These are phyloP conservation scores for Penicillium malachiteum DNA, from an alignment of 495 filamentous ascomycete species.

Conservation along the genomic window DNA sequence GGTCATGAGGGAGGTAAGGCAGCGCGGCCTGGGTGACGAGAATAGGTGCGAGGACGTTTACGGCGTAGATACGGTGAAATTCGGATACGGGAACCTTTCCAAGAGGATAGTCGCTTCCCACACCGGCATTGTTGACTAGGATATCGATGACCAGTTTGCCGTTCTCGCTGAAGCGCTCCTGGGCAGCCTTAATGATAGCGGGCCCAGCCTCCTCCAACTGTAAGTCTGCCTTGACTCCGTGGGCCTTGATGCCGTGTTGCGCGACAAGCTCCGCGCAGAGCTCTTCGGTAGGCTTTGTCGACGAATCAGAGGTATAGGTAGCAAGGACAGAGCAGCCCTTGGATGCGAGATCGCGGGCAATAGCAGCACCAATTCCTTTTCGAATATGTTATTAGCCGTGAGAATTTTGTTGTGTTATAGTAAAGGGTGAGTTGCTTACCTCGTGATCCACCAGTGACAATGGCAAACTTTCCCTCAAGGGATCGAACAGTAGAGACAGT, in stretches of 20 bases:
- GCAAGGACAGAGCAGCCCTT: conserved; percentile 11
- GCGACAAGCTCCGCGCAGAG: neutral
- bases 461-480: too few relatives aligned
- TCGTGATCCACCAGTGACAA: too few relatives aligned
- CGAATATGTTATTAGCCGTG: too few relatives aligned
- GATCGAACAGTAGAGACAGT: too few relatives aligned
- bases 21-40: conserved; percentile 62
- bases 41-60: conserved; percentile 75
- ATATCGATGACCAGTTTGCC: conserved; percentile 66
- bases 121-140: conserved; percentile 74
- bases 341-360: conserved; percentile 4
- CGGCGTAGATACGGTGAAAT: conserved; percentile 62
- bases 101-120: conserved; percentile 17
- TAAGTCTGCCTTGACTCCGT: conserved; percentile 3
- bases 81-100: conserved; percentile 32
- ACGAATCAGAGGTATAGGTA: conserved; percentile 5
- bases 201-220: neutral
- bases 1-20: conserved; percentile 65
- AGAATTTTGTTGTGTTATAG: too few relatives aligned
- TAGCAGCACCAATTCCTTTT: conserved; percentile 10
- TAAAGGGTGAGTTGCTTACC: too few relatives aligned
- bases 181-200: conserved; percentile 4
- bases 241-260: neutral
- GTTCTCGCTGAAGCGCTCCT: conserved; percentile 40
- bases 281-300: neutral